Conservation (phyloP, 805 yeast genomes). For the Yamadazyma sp. region DNA sequence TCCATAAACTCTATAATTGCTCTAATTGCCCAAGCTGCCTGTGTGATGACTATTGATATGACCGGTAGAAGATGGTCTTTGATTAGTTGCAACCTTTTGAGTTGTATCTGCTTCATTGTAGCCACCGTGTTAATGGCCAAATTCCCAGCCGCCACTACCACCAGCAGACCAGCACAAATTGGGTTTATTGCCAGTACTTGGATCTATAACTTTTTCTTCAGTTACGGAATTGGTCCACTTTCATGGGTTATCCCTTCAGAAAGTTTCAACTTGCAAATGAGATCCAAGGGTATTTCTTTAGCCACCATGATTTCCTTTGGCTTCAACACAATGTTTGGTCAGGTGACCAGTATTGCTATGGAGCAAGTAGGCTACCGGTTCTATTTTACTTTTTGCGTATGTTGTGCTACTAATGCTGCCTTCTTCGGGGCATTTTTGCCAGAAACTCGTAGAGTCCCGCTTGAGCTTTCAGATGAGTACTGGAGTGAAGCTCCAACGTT, state of each 20-base stretch:
- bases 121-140: constrained; percentile 21
- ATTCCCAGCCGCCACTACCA: constrained; percentile 19
- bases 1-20: constrained; percentile 35
- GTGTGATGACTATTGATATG: constrained; percentile 34
- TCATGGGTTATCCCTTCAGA: constrained; percentile 43
- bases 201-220: constrained; percentile 32
- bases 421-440: constrained; percentile 33
- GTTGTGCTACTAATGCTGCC: constrained; percentile 24
- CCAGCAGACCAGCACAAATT: constrained; percentile 34
- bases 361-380: constrained; percentile 21
- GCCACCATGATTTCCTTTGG: constrained; percentile 29
- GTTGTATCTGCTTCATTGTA: constrained; percentile 30
- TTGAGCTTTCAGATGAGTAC: constrained; percentile 18
- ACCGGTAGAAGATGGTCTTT: constrained; percentile 40
- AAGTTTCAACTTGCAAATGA: constrained; percentile 38
- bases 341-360: constrained; percentile 29
- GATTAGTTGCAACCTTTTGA: constrained; percentile 29
- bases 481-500: constrained; percentile 17
- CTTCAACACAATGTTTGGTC: constrained; percentile 35
- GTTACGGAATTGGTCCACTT: constrained; percentile 34
- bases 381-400: constrained; percentile 23
- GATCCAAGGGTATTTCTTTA: constrained; percentile 36
- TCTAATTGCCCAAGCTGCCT: constrained; percentile 33
- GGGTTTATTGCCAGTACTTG: constrained; percentile 30
- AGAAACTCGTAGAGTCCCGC: constrained; percentile 25